Conservation (phyloP, 495 filamentous ascomycete genomes). For the Talaromyces trachyspermus region DNA sequence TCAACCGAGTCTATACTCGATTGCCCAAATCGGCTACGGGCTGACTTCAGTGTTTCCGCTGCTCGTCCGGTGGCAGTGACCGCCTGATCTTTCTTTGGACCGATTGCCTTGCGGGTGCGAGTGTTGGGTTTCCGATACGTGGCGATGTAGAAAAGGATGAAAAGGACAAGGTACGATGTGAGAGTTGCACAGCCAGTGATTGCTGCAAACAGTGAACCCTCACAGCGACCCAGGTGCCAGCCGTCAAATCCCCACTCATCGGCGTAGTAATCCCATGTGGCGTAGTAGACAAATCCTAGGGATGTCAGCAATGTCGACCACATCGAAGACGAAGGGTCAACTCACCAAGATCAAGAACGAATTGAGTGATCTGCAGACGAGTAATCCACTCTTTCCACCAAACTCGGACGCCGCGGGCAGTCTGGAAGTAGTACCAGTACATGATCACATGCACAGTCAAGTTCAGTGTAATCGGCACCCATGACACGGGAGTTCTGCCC, state of each 20-base stretch:
- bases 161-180: constrained; percentile 89
- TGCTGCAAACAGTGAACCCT: constrained; percentile 95
- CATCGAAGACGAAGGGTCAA: not conserved
- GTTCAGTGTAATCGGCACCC: constrained; percentile 63
- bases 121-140: constrained; percentile 76
- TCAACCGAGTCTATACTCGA: constrained; percentile 6
- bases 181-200: constrained; percentile 88
- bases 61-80: constrained; percentile 5
- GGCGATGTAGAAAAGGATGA: constrained; percentile 97
- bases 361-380: constrained; percentile 50
- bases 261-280: constrained; percentile 73
- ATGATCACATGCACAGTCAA: constrained; percentile 62
- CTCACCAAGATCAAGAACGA: constrained; percentile 52
- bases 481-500: constrained; percentile 59
- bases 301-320: constrained; percentile 2
- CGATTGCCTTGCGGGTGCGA: constrained; percentile 4
- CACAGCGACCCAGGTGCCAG: constrained; percentile 60
- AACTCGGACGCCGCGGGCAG: constrained; percentile 49
- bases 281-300: constrained; percentile 85
- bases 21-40: constrained; percentile 5
- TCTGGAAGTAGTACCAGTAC: constrained; percentile 61
- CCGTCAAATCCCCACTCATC: constrained; percentile 15
- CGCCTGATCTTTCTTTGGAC: not conserved
- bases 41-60: constrained; percentile 8
- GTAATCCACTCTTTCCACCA: constrained; percentile 58